Evolutionary conservation across 2,329 filamentous ascomycete species (phyloP), one percentile per base, ranked within the genome.

Genomic region (Blumeriella jaapii): DNA sequence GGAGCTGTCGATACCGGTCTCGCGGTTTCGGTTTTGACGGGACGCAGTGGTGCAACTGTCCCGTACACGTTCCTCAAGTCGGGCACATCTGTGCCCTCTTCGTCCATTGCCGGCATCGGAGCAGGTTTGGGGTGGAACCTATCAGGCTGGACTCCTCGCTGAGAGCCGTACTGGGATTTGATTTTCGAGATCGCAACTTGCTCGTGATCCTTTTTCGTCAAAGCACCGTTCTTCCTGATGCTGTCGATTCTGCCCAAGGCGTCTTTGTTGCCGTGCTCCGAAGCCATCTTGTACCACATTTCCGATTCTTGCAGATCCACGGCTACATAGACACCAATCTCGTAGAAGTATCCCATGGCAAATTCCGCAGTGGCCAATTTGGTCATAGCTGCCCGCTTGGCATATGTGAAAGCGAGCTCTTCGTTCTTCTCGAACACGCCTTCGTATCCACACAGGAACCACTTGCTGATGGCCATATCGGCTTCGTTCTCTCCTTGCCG

Each of bases 381-480:
- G 24, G 77, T 73, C 32, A 74, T 67, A 6, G 91, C 89, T 8
- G 91, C 91, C 47, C 89, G 74, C 50, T 89, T 75, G 1, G 91
- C 91, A 54, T 94, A 96, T 33, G 76, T 80, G 60, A 83, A 98
- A 5, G 91, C 89, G 31, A 96, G 64, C 55, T 89, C 82, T 59
- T 98, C 91, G 52, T 95, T 96, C 68, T 96, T 96, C 41, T 83
- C 74, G 54, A 98, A 95, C 5, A 93, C 69, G 14, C 80, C 81
- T 48, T 96, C 89, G 46, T 91, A 87, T 2, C 91, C 91, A 53
- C 93, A 96, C 17, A 98, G 68, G 55, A 96, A 98, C 91, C 91
- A 98, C 59, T 94, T 91, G 60, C 89, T 96, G 42, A 98, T 86
- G 17, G 89, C 86, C 61, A 98, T 82, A 41, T 94, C 86, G 0